phyloP scores from a whole-genome alignment of 2,329 filamentous ascomycete genomes.

The Grosmannia clavigera region DNA sequence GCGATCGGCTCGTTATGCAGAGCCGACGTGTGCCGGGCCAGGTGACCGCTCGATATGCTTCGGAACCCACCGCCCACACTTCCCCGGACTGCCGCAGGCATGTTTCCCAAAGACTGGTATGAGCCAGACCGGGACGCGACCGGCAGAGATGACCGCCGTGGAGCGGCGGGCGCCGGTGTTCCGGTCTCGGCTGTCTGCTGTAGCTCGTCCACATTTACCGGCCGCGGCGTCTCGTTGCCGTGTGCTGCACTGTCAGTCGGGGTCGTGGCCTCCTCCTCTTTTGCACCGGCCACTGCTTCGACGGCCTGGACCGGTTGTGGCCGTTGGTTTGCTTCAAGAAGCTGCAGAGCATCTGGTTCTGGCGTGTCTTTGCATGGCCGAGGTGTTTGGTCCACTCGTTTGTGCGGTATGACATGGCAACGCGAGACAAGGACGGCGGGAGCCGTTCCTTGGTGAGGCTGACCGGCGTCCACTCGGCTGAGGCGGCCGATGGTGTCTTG shows the following conservation, averaged over 20 bases:
- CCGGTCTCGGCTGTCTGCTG: constrained; percentile 48
- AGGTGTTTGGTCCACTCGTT: constrained; percentile 96
- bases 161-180: constrained; percentile 25
- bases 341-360: constrained; percentile 46
- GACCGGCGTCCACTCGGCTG: constrained; percentile 28
- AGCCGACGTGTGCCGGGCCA: constrained; percentile 16
- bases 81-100: neutral
- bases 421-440: constrained; percentile 58
- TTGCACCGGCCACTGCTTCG: neutral
- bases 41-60: constrained; percentile 13
- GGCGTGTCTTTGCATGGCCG: constrained; percentile 62
- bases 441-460: constrained; percentile 49
- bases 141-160: constrained; percentile 9
- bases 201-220: constrained; percentile 51
- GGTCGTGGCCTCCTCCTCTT: too few species aligned
- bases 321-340: constrained; percentile 22
- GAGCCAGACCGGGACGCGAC: constrained; percentile 14
- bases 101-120: constrained; percentile 5
- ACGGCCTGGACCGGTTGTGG: constrained; percentile 3
- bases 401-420: constrained; percentile 74
- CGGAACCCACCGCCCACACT: constrained; percentile 9
- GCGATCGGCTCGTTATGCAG: constrained; percentile 26
- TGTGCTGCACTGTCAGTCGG: neutral
- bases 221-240: constrained; percentile 39
- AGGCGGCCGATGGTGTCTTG: constrained; percentile 19